Conservation (phyloP, 805 yeast species). For the Yarrowia alimentaria region DNA sequence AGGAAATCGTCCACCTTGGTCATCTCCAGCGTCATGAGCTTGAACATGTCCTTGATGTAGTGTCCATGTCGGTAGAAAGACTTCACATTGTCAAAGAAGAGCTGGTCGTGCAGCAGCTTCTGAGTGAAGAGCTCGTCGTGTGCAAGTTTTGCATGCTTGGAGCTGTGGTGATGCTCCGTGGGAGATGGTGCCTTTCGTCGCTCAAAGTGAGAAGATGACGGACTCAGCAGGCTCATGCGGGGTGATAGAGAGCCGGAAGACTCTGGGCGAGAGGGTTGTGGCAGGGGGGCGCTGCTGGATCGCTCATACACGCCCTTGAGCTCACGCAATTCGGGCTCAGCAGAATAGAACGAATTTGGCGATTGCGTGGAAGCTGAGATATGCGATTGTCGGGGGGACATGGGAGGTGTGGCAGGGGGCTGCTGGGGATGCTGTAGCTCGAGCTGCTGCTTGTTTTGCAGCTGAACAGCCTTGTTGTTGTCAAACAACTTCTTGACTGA, state of each 20-base stretch:
- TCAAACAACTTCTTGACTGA: constrained; percentile 22
- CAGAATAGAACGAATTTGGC: constrained; percentile 11
- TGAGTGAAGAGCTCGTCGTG: constrained; percentile 24
- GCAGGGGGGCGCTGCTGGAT: not conserved
- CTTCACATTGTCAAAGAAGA: constrained; percentile 12
- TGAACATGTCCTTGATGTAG: constrained; percentile 24
- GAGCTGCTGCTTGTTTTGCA: no score
- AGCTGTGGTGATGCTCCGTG: constrained; percentile 6
- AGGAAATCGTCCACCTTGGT: constrained; percentile 10
- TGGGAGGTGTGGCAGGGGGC: constrained; percentile 24
- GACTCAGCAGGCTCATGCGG: constrained; percentile 4
- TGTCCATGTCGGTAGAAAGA: constrained; percentile 19
- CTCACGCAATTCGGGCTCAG: constrained; percentile 10
- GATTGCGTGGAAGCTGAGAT: not conserved
- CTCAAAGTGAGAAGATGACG: constrained; percentile 3
- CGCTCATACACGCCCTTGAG: constrained; percentile 20
- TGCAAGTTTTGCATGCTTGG: constrained; percentile 15
- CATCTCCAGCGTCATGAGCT: constrained; percentile 9
- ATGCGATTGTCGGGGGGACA: constrained; percentile 9
- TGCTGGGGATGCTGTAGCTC: no score
- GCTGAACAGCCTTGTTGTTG: constrained; percentile 25
- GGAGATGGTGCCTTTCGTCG: constrained; percentile 17
- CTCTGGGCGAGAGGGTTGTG: not conserved
- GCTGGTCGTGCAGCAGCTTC: constrained; percentile 19
- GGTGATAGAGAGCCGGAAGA: not conserved